A percentile compares a stretch with the other conserved stretches of the same genome.
These are phyloP conservation scores for Phialemonium atrogriseum DNA, from an alignment of 2,329 filamentous ascomycete species.

Conservation along the genomic window DNA sequence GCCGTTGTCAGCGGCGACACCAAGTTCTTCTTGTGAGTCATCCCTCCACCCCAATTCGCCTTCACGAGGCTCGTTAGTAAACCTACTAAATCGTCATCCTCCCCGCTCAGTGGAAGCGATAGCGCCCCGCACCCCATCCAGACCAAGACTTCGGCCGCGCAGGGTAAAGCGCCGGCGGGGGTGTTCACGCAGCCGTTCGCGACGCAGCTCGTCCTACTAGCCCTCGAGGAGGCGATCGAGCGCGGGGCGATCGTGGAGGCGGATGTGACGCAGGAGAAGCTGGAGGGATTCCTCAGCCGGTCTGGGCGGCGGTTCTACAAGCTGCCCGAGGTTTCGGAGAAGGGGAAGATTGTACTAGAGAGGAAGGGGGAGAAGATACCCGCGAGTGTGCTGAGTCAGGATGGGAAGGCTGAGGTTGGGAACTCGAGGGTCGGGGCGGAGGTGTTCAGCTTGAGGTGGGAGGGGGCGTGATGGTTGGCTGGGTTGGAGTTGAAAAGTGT, in stretches of 20 bases:
- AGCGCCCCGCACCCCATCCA: conserved; percentile 43
- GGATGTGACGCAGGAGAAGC: conserved; percentile 45
- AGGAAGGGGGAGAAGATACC: too few species aligned
- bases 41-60: conserved; percentile 55
- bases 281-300: conserved; percentile 45
- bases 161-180: conserved; percentile 56
- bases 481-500: too few species aligned
- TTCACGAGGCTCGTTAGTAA: neutral
- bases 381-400: too few species aligned
- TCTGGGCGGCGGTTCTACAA: conserved; percentile 49
- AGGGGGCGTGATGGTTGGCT: too few species aligned
- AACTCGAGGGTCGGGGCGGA: too few species aligned
- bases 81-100: neutral
- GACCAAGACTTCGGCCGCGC: conserved; percentile 51
- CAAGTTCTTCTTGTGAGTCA: conserved; percentile 68
- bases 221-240: conserved; percentile 52
- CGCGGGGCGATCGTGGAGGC: conserved; percentile 40
- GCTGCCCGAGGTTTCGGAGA: too few species aligned
- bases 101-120: conserved; percentile 2
- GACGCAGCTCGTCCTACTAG: conserved; percentile 51
- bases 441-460: too few species aligned
- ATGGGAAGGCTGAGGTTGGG: too few species aligned
- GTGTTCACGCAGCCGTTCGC: conserved; percentile 74
- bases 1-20: conserved; percentile 49
- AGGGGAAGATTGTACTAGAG: too few species aligned